A percentile compares a stretch with the other conserved stretches of the same genome.
Conservation (phyloP, 306 rosid genomes). For the Vachellia collinsii region DNA sequence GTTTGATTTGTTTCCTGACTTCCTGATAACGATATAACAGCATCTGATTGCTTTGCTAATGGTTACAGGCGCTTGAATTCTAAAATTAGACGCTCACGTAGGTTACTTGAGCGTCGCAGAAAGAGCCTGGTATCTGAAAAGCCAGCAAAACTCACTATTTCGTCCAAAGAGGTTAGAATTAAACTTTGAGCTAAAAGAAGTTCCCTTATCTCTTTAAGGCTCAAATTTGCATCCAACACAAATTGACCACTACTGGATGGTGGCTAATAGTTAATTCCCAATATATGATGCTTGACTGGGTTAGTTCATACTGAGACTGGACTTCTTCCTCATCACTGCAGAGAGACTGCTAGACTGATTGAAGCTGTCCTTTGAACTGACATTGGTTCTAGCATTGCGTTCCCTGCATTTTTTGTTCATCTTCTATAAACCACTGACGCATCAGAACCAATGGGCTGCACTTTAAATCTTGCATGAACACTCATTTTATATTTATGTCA, state of each 20-base stretch:
- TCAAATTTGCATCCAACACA: background rate
- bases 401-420: background rate
- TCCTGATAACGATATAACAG: background rate
- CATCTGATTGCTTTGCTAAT: conserved; percentile 7
- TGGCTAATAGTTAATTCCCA: conserved; percentile 1
- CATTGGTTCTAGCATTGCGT: background rate
- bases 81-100: conserved; percentile 64
- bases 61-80: conserved; percentile 59
- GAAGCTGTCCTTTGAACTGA: background rate
- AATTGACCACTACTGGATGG: background rate
- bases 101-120: conserved; percentile 43
- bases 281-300: background rate
- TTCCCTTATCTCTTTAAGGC: background rate
- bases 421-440: background rate
- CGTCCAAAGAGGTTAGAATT: conserved; percentile 51
- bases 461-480: background rate
- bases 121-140: conserved; percentile 44
- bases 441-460: background rate
- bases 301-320: background rate
- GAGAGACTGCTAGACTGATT: conserved; percentile 5
- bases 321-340: conserved; percentile 9
- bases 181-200: conserved; percentile 30
- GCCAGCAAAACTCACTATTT: conserved; percentile 40
- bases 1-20: background rate
- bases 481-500: background rate